Conservation (phyloP, 78 protist genomes). For the Cavenderia fasciculata region DNA sequence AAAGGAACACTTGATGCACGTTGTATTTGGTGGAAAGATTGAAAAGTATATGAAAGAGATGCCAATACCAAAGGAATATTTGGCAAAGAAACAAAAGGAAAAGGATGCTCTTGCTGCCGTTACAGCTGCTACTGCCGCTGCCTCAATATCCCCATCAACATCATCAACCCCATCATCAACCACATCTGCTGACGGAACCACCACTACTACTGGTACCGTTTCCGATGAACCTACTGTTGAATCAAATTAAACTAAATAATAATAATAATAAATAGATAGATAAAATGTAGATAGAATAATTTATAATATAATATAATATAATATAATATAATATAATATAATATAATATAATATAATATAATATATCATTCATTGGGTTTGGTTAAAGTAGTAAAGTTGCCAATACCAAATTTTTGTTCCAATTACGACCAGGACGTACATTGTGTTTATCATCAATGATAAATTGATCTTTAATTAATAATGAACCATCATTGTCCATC, state of each 20-base stretch:
- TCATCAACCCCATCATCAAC: too few relatives aligned
- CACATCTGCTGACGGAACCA: too few relatives aligned
- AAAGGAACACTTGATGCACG: conserved; percentile 34
- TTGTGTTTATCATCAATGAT: neutral
- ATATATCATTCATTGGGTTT: too few relatives aligned
- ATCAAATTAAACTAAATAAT: too few relatives aligned
- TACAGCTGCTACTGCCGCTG: neutral
- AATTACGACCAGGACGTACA: too few relatives aligned
- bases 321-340: too few relatives aligned
- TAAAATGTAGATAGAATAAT: too few relatives aligned
- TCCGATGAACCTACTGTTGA: too few relatives aligned
- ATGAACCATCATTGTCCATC: conserved; percentile 4
- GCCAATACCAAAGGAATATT: conserved; percentile 47
- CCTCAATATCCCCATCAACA: neutral
- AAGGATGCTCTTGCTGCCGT: conserved; percentile 2
- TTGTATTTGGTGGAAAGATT: conserved; percentile 38
- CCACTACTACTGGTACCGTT: conserved; percentile 1
- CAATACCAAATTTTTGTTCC: too few relatives aligned
- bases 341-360: too few relatives aligned
- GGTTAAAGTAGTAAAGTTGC: too few relatives aligned
- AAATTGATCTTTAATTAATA: conserved; percentile 15
- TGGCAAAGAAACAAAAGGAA: neutral
- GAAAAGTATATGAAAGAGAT: conserved; percentile 35
- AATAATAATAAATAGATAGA: neutral
- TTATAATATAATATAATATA: too few relatives aligned